Evolutionary conservation across 2,329 filamentous ascomycete genomes (phyloP), one percentile per base, ranked within the genome.

Genomic region (Aaosphaeria arxii): DNA sequence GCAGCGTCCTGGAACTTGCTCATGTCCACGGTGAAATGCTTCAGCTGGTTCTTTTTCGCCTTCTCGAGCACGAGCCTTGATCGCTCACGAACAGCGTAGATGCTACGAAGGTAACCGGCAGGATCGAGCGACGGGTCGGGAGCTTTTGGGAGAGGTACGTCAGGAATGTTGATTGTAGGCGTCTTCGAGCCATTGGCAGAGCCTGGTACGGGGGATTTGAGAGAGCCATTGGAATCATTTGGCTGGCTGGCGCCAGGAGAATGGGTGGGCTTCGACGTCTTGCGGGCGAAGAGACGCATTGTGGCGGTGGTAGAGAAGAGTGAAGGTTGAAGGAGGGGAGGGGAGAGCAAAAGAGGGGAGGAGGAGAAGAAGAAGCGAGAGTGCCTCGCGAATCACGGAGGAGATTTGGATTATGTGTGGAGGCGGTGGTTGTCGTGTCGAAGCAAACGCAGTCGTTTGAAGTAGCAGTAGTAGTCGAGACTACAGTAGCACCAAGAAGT

Each of bases 121-220:
- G 92, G 91, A 68, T 97, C 90, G 58, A 92, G 78, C 53, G 86
- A 81, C 62, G 92, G 91, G 72, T 97, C 91, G 30, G 92, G 91
- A 11, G 91, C 85, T 63, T 84, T 86, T 43, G 92, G 89, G 42
- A 97, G 81, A 55, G 90, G 83, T 62, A 95, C 79, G 70, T 91
- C 88, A 58, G 87, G 84, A 57, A 91, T 80, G 50, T 77, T 64
- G 52, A 63, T 63, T 47, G 62, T 43, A 30, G 41, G 63, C 31
- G 53, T 53, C 57, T 66, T 62, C 48, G 66, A 69, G 62, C 60
- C 72, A 62, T 63, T 70, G 61, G 56, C 55, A 30, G 70, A 67
- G 43, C 71, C 66, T 48, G 55, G 77, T 73, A 56, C 70, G 46
- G 78, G 77, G 7, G 77, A 78, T 57, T 73, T 77, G 53, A 79